These are phyloP conservation scores for Alternaria sp. DNA, from an alignment of 2,329 filamentous ascomycete species.

Conservation along the genomic window DNA sequence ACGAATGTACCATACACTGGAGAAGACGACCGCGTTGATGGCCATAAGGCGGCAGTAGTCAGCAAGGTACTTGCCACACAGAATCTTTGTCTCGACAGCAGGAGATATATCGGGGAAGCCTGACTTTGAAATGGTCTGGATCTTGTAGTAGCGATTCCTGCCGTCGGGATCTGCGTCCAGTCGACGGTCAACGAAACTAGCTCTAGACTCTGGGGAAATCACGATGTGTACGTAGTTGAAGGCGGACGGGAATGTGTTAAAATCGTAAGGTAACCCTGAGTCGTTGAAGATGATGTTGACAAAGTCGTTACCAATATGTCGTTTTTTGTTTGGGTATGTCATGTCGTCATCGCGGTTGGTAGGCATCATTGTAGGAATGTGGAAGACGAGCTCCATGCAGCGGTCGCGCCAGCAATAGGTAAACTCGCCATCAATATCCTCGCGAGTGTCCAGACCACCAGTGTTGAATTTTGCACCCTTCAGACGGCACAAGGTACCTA, in stretches of 20 bases:
- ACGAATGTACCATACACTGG: conserved; percentile 83
- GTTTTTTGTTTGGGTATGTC: conserved; percentile 82
- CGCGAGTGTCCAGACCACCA: conserved; percentile 83
- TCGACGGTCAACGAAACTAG: conserved; percentile 72
- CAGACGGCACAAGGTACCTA: conserved; percentile 83
- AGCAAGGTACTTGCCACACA: conserved; percentile 83
- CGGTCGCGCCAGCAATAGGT: conserved; percentile 95
- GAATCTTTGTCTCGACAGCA: conserved; percentile 86
- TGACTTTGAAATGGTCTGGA: conserved; percentile 86
- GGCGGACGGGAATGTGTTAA: conserved; percentile 90
- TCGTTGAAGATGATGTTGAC: conserved; percentile 99
- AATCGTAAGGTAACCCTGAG: conserved; percentile 86
- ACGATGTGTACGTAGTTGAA: conserved; percentile 99
- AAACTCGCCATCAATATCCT: conserved; percentile 83
- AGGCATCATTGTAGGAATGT: conserved; percentile 97
- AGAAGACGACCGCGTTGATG: conserved; percentile 93
- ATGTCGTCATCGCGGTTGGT: conserved; percentile 80
- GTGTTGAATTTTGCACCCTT: conserved; percentile 90
- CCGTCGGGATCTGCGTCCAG: conserved; percentile 54
- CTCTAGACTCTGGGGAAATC: conserved; percentile 85
- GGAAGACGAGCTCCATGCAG: conserved; percentile 94
- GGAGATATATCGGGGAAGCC: conserved; percentile 93
- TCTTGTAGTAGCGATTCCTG: conserved; percentile 76
- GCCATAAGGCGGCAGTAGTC: conserved; percentile 88
- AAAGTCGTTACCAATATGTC: conserved; percentile 95